Evolutionary conservation across 2,329 filamentous ascomycete genomes (phyloP).

Genomic region (Colletotrichum musicola): DNA sequence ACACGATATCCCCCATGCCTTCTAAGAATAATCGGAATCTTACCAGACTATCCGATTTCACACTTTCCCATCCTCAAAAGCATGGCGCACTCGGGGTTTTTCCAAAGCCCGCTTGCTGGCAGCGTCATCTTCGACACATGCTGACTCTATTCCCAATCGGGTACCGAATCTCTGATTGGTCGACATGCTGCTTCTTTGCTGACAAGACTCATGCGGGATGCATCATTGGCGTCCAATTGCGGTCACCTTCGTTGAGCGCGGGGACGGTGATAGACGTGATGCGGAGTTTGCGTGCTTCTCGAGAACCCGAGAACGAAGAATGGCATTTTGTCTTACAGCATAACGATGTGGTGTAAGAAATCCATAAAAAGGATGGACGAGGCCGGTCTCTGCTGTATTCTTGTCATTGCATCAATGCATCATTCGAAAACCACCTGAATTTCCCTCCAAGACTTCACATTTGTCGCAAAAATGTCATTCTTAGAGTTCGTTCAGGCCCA

Average conservation of each 20-base stretch:
- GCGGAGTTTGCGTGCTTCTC: background rate
- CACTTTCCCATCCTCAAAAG: no score
- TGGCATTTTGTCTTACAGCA: background rate
- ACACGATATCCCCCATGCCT: no score
- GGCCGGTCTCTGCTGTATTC: background rate
- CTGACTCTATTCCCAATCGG: background rate
- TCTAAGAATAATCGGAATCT: no score
- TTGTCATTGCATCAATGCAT: no score
- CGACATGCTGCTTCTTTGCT: background rate
- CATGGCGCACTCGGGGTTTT: no score
- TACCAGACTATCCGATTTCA: no score
- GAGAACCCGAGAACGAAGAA: background rate
- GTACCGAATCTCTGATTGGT: slow-evolving; percentile 8
- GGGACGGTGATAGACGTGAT: no score
- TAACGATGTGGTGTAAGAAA: background rate
- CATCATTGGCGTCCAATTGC: no score
- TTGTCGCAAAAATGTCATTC: background rate
- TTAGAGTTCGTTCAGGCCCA: background rate
- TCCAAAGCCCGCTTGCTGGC: no score
- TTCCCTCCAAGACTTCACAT: background rate
- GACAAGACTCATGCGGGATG: no score
- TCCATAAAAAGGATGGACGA: background rate
- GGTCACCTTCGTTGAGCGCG: no score
- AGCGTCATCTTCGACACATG: background rate
- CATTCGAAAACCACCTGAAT: no score